A percentile compares a stretch with the other conserved stretches of the same genome.
These are phyloP conservation scores for Pichia nakasei DNA, from an alignment of 805 yeast genomes.

Conservation along the genomic window DNA sequence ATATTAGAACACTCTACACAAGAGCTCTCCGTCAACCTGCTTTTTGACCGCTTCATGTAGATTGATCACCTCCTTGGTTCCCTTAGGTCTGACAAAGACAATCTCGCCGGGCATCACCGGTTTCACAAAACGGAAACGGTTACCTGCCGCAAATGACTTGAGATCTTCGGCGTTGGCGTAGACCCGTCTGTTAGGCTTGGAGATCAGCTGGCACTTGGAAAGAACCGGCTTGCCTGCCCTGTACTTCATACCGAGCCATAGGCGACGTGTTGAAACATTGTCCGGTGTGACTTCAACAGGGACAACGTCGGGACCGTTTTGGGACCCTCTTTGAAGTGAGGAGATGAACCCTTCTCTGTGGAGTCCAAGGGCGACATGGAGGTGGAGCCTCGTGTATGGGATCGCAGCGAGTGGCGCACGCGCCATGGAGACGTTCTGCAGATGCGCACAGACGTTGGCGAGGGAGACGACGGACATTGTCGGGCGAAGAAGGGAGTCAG, in stretches of 20 bases:
- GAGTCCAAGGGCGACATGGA: conserved; percentile 74
- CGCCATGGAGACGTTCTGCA: conserved; percentile 80
- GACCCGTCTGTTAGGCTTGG: conserved; percentile 79
- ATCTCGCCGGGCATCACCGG: conserved; percentile 89
- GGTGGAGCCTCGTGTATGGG: conserved; percentile 75
- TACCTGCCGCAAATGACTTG: conserved; percentile 66
- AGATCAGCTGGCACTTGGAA: conserved; percentile 58
- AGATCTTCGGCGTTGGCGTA: conserved; percentile 55
- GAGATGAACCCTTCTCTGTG: conserved; percentile 88
- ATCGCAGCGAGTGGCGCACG: conserved; percentile 65
- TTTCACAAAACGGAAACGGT: conserved; percentile 60
- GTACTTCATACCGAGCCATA: conserved; percentile 91
- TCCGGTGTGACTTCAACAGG: conserved; percentile 79
- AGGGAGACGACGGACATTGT: conserved; percentile 78
- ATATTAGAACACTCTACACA: conserved; percentile 54
- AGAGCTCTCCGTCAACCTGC: conserved; percentile 63
- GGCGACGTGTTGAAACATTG: conserved; percentile 73
- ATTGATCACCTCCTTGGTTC: conserved; percentile 50
- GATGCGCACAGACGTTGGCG: conserved; percentile 78
- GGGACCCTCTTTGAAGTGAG: conserved; percentile 76
- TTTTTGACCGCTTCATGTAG: conserved; percentile 79
- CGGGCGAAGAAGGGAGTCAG: neutral
- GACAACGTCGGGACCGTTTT: conserved; percentile 69
- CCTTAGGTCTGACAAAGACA: conserved; percentile 47
- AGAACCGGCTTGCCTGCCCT: conserved; percentile 73